Percentiles rank a stretch among this genome's conserved stretches.
Conservation (phyloP, 352 stramenopile genomes). For the Globisporangium takayamanum region DNA sequence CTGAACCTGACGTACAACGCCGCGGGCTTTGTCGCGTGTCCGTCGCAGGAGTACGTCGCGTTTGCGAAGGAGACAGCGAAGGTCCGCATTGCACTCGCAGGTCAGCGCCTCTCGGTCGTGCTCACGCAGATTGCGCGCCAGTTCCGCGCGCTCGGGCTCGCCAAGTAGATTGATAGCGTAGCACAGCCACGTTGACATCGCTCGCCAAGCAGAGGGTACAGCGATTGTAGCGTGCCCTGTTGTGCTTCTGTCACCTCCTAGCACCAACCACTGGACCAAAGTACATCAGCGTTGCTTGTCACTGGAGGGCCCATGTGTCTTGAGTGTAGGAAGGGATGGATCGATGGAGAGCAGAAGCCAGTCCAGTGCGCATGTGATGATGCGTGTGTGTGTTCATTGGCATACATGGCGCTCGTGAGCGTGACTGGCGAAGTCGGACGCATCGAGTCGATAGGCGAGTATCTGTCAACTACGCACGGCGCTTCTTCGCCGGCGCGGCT, state of each 20-base stretch:
- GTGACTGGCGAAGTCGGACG: no score
- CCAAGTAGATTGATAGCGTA: no score
- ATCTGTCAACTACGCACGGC: constrained; percentile 19
- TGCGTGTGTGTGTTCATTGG: not conserved
- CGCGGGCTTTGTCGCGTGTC: constrained; percentile 12
- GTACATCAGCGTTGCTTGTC: no score
- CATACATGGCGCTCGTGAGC: not conserved
- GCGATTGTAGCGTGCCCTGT: no score
- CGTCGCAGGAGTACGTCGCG: constrained; percentile 25
- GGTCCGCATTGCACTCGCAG: constrained; percentile 38
- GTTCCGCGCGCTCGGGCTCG: constrained; percentile 27
- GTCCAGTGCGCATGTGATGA: not conserved
- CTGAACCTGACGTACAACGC: constrained; percentile 24
- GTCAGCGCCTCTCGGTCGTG: constrained; percentile 44
- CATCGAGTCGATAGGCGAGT: not conserved
- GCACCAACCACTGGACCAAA: no score
- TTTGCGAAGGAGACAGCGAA: constrained; percentile 28
- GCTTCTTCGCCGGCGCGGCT: constrained; percentile 49
- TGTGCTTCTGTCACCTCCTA: no score
- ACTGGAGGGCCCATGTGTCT: no score
- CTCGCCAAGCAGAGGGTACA: no score
- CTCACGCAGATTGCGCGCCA: constrained; percentile 48
- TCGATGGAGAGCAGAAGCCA: no score
- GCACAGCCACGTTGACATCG: no score
- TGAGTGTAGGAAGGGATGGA: no score